Evolutionary conservation across 225 moss, liverwort and hornwort species (phyloP), one percentile per base, ranked within the genome.

Genomic region (Thuidium tamariscinum): DNA sequence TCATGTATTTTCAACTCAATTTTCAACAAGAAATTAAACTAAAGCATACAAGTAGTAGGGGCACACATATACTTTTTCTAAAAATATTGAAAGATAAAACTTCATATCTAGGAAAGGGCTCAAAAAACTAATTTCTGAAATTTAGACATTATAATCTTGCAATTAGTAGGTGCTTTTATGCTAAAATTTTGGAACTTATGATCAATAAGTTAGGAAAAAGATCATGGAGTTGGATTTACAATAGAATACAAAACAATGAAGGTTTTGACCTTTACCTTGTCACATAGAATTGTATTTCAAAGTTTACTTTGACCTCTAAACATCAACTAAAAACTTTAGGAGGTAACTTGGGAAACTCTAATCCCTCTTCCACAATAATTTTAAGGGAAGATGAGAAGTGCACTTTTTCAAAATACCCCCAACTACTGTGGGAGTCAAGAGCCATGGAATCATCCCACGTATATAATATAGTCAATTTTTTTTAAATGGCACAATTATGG

Each of bases 21-120:
- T 63, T 8, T n/a, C n/a, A n/a, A n/a, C n/a, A n/a, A 63, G 1
- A 2, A 32, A 29, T 4, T 6, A 4, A 1, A 30, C 8, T 62
- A 62, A 62, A 62, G 7, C 32, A 6, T 8, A 62, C 16, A 62
- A 16, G 32, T 15, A 11, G 15, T 30, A 4, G 15, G 8, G 16
- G n/a, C n/a, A n/a, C 16, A 32, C 8, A 62, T 0, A 0, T 4
- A 0, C 15, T 15, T 16, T 16, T 26, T 32, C 2, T 30, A 3
- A 32, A 30, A 65, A 19, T n/a, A 65, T n/a, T 65, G n/a, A 65
- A n/a, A 65, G 18, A 19, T 0, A 19, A 65, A n/a, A 34, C 5
- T n/a, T 64, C 9, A 30, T 9, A 9, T 4, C 18, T 64, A 1
- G 9, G n/a, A n/a, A 6, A 63, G 9, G 63, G 17, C 34, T 34